Base-by-base conservation (phyloP, 768 basidiomycete genomes). In the Glaciozyma martinii region DNA sequence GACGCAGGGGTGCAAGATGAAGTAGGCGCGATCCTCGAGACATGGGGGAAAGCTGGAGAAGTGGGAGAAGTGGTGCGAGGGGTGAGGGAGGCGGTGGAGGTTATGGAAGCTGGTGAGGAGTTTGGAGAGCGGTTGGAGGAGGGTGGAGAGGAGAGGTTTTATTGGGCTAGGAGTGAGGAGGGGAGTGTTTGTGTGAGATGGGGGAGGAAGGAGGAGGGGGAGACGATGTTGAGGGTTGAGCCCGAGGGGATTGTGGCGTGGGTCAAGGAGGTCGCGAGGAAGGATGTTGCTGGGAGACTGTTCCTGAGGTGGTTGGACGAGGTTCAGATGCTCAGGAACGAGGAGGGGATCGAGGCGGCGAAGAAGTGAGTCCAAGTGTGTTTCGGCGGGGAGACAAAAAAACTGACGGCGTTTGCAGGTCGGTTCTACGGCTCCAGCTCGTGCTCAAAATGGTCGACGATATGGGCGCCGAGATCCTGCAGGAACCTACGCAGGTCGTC, bases 391-490 rank as follows among this genome's bases (percentile, higher is more conserved):
- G 5, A 18, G 5, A 5, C 15, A 10, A 19, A 23, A 8, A 62
- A 3, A 15, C 30, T 63, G 21, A 44, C 60, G 37, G 61, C 60
- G 5, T 59, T 30, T 61, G 40, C 29, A 73, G 88, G 66, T 82
- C 84, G 0, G 72, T 97, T 42, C 79, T 88, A 8, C 84, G 84
- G 68, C 80, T 94, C 29, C 90, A 93, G 73, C 79, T 94, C 43
- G 83, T 90, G 42, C 80, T 91, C 66, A 84, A 87, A 71, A 86
- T 95, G 80, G 88, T 92, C 74, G 80, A 83, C 2, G 81, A 84
- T 59, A 77, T 90, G 6, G 81, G 85, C 1, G 78, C 80, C 49
- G 80, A 81, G 65, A 82, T 92, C 37, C 77, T 85, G 43, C 76
- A 75, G 52, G 82, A 86, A 64, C 87, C 89, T 0, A 81, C 81